phyloP scores from a whole-genome alignment of 495 filamentous ascomycete genomes.

The Xylaria curta region DNA sequence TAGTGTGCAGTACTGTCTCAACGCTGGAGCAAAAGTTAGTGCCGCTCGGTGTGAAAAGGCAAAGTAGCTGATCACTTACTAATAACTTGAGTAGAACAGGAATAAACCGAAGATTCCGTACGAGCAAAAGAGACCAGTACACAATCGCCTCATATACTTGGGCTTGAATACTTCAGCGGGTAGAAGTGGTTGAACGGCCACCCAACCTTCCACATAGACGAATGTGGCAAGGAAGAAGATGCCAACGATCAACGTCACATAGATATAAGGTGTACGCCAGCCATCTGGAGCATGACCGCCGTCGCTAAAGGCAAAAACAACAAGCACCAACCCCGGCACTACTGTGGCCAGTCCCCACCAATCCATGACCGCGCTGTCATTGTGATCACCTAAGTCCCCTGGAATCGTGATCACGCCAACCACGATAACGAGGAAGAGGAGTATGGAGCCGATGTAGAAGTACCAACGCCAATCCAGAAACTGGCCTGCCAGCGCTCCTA shows the following conservation, averaged over 20 bases:
- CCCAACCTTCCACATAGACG: conserved; percentile 79
- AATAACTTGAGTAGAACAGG: conserved; percentile 78
- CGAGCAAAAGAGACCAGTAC: conserved; percentile 70
- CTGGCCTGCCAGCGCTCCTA: conserved; percentile 72
- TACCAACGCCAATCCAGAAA: conserved; percentile 76
- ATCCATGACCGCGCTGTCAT: conserved; percentile 59
- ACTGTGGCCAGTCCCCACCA: conserved; percentile 71
- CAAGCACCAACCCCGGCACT: conserved; percentile 68
- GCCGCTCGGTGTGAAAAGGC: not conserved
- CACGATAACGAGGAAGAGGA: conserved; percentile 50
- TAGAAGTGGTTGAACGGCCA: conserved; percentile 73
- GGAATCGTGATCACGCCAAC: conserved; percentile 72
- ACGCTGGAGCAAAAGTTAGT: conserved; percentile 56
- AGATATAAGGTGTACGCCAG: conserved; percentile 78
- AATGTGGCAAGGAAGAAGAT: conserved; percentile 60
- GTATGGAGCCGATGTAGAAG: conserved; percentile 74
- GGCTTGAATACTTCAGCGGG: conserved; percentile 77
- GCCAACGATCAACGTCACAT: conserved; percentile 65
- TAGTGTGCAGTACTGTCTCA: conserved; percentile 65
- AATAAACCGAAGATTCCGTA: conserved; percentile 82
- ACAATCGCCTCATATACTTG: conserved; percentile 73
- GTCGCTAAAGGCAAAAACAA: conserved; percentile 82
- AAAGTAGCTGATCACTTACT: conserved; percentile 58
- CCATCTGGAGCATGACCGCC: conserved; percentile 70
- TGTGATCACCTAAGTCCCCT: conserved; percentile 59